Conservation (phyloP, 371 early-diverging fungal species). For the Mortierella sp. region DNA sequence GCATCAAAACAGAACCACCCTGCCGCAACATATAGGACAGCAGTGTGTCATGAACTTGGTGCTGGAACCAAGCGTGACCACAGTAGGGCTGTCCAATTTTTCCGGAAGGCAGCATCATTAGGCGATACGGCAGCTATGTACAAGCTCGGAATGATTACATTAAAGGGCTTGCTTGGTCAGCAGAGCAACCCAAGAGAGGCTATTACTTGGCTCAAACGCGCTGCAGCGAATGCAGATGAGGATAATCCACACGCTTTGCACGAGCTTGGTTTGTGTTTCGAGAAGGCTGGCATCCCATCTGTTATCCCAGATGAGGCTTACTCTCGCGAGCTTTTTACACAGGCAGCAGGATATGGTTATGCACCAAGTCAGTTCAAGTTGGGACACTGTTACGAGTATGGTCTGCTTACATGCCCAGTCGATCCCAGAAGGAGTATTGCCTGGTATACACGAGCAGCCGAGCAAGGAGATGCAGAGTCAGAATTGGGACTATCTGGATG, state of each 20-base stretch:
- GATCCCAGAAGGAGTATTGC: conserved; percentile 78
- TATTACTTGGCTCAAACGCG: conserved; percentile 83
- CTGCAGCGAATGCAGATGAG: conserved; percentile 78
- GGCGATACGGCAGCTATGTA: conserved; percentile 85
- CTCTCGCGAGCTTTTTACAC: conserved; percentile 75
- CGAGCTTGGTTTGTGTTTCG: conserved; percentile 82
- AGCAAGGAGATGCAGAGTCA: conserved; percentile 90
- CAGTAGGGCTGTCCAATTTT: conserved; percentile 85
- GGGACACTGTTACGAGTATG: conserved; percentile 87
- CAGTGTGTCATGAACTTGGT: conserved; percentile 96
- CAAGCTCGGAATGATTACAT: conserved; percentile 77
- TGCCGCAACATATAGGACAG: conserved; percentile 93
- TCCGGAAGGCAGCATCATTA: conserved; percentile 77
- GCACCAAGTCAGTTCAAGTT: conserved; percentile 81
- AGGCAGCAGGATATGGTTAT: conserved; percentile 84
- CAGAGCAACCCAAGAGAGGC: conserved; percentile 77
- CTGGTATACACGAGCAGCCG: conserved; percentile 85
- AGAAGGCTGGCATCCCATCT: conserved; percentile 74
- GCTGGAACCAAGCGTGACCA: conserved; percentile 93
- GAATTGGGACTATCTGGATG: conserved; percentile 81
- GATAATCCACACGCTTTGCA: conserved; percentile 85
- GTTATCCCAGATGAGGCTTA: conserved; percentile 82
- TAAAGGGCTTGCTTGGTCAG: conserved; percentile 78
- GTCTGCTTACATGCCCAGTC: conserved; percentile 72
- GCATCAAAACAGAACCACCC: conserved; percentile 95